Evolutionary conservation across 257 asterid genomes (phyloP).

Genomic region (Voacanga thouarsii): DNA sequence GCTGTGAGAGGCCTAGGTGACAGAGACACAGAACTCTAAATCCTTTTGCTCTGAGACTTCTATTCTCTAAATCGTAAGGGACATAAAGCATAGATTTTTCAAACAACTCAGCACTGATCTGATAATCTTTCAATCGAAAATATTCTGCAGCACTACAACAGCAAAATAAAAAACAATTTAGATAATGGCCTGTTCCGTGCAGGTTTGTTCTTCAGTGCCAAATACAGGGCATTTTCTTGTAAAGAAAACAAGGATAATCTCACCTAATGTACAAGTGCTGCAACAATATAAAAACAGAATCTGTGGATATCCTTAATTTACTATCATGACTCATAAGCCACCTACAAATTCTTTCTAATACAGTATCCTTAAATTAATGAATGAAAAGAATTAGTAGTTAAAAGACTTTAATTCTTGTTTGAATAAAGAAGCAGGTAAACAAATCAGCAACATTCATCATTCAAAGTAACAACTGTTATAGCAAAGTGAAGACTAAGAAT

Average conservation of each 20-base stretch:
- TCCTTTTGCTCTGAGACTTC: slow-evolving; percentile 86
- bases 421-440: not conserved
- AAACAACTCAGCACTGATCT: slow-evolving; percentile 77
- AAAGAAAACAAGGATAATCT: not conserved
- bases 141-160: slow-evolving; percentile 74
- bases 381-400: not conserved
- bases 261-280: slow-evolving; percentile 1
- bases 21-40: slow-evolving; percentile 86
- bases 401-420: not conserved
- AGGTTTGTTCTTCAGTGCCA: not conserved
- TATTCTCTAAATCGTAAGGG: slow-evolving; percentile 71
- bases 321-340: not conserved
- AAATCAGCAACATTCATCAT: not conserved
- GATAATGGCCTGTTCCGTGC: not conserved
- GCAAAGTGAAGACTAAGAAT: not conserved
- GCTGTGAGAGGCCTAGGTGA: slow-evolving; percentile 75
- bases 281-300: not conserved
- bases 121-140: slow-evolving; percentile 77
- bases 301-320: not conserved
- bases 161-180: not conserved
- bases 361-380: not conserved
- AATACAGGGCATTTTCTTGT: not conserved
- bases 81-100: slow-evolving; percentile 84
- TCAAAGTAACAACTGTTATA: not conserved
- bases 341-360: not conserved